Evolutionary conservation across 139 green algal genomes (phyloP).

Genomic region (Zygnema circumcarinatum): DNA sequence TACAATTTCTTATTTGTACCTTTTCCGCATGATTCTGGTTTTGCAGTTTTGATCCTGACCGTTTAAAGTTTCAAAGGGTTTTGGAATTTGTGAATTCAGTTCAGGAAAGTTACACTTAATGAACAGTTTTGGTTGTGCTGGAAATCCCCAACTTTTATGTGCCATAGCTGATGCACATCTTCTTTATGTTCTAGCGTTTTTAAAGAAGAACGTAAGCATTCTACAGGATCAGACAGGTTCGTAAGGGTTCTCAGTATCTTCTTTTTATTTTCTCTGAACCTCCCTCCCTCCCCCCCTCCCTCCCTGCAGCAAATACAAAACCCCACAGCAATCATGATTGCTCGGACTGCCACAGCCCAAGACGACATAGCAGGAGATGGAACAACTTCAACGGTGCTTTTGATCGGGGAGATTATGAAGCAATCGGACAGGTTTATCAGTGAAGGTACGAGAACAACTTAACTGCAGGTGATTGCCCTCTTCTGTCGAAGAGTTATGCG

Average conservation of each 20-base stretch:
- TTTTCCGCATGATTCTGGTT: not conserved
- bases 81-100: no score
- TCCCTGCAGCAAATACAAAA: constrained; percentile 99
- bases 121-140: no score
- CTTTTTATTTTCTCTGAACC: no score
- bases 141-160: no score
- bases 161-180: no score
- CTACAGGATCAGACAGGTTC: no score
- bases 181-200: no score
- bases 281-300: no score
- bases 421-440: constrained; percentile 91
- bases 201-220: no score
- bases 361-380: constrained; percentile 97
- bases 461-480: constrained; percentile 6
- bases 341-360: constrained; percentile 93
- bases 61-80: not conserved
- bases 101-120: no score
- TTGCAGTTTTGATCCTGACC: not conserved
- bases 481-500: not conserved
- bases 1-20: not conserved
- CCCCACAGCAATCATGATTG: constrained; percentile 99
- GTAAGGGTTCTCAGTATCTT: no score
- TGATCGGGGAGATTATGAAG: constrained; percentile 99
- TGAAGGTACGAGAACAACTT: constrained; percentile 72
- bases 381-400: constrained; percentile 93